Base-by-base conservation (phyloP, 208 protist species). In the Acanthamoeba triangularis region DNA sequence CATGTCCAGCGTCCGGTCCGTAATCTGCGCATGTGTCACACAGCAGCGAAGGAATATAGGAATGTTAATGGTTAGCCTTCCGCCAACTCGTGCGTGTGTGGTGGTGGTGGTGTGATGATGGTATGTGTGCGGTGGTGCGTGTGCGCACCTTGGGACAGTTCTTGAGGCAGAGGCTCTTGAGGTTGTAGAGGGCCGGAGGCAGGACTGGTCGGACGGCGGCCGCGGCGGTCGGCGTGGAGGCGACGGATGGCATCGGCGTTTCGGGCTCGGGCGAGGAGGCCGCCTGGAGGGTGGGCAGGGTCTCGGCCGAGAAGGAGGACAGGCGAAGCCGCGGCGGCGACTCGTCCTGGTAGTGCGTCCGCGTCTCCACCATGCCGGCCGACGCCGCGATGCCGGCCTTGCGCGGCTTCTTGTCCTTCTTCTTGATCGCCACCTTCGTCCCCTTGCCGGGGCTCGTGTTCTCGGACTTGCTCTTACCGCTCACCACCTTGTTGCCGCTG, bases 91-190 rank as follows among this genome's bases (percentile, higher is more conserved):
- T 47, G 41, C 41, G 41, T 6, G 41, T 59, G 54, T 11, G 11
- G 54, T 59, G 54, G 54, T 23, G 20, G 41, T 47, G n/a, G n/a
- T n/a, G n/a, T n/a, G n/a, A n/a, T n/a, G n/a, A n/a, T n/a, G n/a
- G 59, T 20, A 2, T 2, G 59, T 65, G 25, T n/a, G 25, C 59
- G 59, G 59, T n/a, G 20, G 25, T 5, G 18, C 30, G 41, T 52
- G 30, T 18, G 76, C 5, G 76, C 3, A 85, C 76, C 76, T 88
- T 88, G 49, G 80, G 80, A 28, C 80, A 88, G 49, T 88, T 88
- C 49, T 88, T 88, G 49, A 88, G 80, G 49, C 80, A 88, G 13
- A 88, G 49, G 49, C 80, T 88, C 52, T 88, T 88, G n/a, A 88
- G 80, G 80, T 88, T 88, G 49, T 88, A 88, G 47, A 88, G 80